Percentiles rank a stretch among this genome's conserved stretches.
These are phyloP conservation scores for Phaffia tasmanica DNA, from an alignment of 768 basidiomycete genomes.

Conservation along the genomic window DNA sequence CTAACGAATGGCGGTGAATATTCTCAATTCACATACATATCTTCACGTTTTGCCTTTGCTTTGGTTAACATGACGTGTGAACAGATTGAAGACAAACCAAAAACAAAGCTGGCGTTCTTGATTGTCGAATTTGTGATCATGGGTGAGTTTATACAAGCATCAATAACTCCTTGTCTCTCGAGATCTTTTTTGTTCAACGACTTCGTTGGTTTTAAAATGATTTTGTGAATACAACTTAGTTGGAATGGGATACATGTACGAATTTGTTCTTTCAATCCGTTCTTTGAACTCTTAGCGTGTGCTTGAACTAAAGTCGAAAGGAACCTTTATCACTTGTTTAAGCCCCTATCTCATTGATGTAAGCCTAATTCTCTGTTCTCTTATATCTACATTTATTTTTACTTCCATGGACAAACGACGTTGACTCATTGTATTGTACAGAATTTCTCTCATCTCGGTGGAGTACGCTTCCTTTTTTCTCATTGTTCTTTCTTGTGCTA, in stretches of 20 bases:
- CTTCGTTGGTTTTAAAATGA: neutral
- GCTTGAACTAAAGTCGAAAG: neutral
- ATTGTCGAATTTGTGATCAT: conserved; percentile 71
- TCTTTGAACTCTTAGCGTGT: neutral
- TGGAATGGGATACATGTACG: conserved; percentile 34
- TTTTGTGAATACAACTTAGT: neutral
- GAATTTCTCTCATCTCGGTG: conserved; percentile 86
- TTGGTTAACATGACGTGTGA: no score
- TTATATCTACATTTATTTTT: neutral
- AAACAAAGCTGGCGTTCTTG: conserved; percentile 71
- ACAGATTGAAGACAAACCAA: conserved; percentile 63
- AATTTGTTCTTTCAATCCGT: conserved; percentile 15
- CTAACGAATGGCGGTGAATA: no score
- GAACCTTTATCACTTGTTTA: conserved; percentile 4
- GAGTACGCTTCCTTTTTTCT: conserved; percentile 23
- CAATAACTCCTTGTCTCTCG: conserved; percentile 39
- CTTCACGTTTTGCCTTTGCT: no score
- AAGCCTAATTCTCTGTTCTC: neutral
- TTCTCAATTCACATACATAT: no score
- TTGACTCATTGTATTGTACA: neutral
- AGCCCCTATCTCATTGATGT: conserved; percentile 54
- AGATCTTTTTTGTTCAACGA: neutral
- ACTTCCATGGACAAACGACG: neutral
- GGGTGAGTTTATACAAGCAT: conserved; percentile 50
- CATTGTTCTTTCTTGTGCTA: neutral